Percentiles rank a stretch among this genome's conserved stretches.
These are phyloP conservation scores for Solanum paucissectum DNA, from an alignment of 257 asterid genomes.

Conservation along the genomic window DNA sequence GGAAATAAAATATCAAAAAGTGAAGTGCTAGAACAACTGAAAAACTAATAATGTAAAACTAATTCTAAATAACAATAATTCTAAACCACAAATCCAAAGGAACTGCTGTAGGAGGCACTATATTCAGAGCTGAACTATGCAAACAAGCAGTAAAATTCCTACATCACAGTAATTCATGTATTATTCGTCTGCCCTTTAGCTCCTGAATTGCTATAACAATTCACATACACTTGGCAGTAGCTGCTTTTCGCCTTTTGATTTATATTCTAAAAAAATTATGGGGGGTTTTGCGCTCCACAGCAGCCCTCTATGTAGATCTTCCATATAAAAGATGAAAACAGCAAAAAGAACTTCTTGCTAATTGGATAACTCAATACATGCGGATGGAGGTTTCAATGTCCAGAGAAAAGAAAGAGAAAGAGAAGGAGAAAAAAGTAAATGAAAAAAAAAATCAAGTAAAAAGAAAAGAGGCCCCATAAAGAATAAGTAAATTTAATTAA, in stretches of 20 bases:
- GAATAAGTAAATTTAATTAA: neutral
- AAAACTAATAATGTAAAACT: neutral
- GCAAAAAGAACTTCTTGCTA: neutral
- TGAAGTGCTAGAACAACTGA: neutral
- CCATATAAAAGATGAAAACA: neutral
- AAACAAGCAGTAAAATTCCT: neutral
- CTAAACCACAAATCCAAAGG: neutral
- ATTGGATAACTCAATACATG: neutral
- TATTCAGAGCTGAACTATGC: neutral
- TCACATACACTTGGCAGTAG: neutral
- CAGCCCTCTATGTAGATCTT: neutral
- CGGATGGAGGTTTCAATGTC: neutral
- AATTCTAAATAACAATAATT: neutral
- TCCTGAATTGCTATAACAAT: neutral
- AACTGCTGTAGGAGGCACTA: neutral
- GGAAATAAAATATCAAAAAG: neutral
- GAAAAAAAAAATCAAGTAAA: neutral
- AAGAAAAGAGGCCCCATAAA: neutral
- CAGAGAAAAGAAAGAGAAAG: neutral
- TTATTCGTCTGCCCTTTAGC: neutral
- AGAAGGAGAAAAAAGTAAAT: neutral
- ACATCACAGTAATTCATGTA: neutral
- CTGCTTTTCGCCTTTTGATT: neutral
- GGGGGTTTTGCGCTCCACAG: neutral
- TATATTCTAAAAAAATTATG: neutral